These are phyloP conservation scores for Pleodorina starrii DNA, from an alignment of 139 green algal species.

Conservation along the genomic window DNA sequence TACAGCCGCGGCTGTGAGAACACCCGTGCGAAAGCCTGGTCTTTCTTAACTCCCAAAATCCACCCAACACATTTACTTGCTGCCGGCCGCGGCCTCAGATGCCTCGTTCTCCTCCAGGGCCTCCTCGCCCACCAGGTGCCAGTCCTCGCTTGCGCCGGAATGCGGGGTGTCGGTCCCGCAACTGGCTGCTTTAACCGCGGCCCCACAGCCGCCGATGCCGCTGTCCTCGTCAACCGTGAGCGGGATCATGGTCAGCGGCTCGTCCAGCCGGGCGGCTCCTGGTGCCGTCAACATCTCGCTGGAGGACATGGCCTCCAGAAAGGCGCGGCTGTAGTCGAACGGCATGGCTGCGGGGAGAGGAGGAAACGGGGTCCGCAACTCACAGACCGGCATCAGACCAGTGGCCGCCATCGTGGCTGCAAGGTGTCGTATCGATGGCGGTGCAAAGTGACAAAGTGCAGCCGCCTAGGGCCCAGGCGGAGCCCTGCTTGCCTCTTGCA, in stretches of 20 bases:
- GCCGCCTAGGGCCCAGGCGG: too few relatives aligned
- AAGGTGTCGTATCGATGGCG: too few relatives aligned
- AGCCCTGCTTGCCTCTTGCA: too few relatives aligned
- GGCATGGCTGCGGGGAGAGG: background rate
- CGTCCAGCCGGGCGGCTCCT: background rate
- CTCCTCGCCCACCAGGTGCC: conserved; percentile 32
- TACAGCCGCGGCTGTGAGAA: too few relatives aligned
- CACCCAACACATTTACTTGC: too few relatives aligned
- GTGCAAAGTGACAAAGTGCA: too few relatives aligned
- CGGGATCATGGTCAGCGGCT: conserved; percentile 37
- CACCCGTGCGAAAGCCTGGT: too few relatives aligned
- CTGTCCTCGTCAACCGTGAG: background rate
- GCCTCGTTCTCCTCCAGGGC: background rate
- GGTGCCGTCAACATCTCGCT: background rate
- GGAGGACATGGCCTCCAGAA: conserved; percentile 29
- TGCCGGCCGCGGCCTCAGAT: too few relatives aligned
- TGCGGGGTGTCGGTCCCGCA: background rate
- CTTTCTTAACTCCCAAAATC: too few relatives aligned
- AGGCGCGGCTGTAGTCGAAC: conserved; percentile 36
- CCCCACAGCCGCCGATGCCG: background rate
- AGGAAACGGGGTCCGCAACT: too few relatives aligned
- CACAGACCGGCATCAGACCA: too few relatives aligned
- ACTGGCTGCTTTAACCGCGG: background rate
- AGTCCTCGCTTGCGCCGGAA: conserved; percentile 12
- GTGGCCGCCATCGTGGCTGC: too few relatives aligned